Evolutionary conservation across 1,284 basidiomycete genomes (phyloP).

Genomic region (Sphaerobolus stellatus): DNA sequence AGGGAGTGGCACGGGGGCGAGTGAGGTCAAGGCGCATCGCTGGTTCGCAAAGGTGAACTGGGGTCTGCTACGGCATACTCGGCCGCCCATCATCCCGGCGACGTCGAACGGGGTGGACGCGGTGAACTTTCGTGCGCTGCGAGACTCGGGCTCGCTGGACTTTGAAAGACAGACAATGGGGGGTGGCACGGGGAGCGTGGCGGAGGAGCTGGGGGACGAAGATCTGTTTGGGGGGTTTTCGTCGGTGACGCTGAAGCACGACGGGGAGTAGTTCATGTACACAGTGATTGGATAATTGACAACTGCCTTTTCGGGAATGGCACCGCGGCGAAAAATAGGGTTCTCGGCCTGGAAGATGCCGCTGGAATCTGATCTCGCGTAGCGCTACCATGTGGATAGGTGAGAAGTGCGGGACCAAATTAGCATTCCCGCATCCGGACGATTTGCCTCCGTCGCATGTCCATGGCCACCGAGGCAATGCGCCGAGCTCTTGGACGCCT

Average conservation of each 20-base stretch:
- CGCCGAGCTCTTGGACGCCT: slow-evolving; percentile 6
- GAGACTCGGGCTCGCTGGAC: slow-evolving; percentile 88
- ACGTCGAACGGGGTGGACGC: slow-evolving; percentile 83
- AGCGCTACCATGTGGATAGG: slow-evolving; percentile 7
- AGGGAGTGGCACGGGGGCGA: slow-evolving; percentile 91
- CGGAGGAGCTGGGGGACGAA: slow-evolving; percentile 31
- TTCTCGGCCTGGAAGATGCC: background rate
- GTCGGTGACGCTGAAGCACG: slow-evolving; percentile 84
- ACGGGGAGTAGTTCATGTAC: slow-evolving; percentile 50
- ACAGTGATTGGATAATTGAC: background rate
- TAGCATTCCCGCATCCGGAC: background rate
- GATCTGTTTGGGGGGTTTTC: slow-evolving; percentile 82
- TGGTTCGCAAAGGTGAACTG: slow-evolving; percentile 98
- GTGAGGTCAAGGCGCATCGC: slow-evolving; percentile 98
- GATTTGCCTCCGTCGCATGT: slow-evolving; percentile 8
- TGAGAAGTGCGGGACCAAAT: background rate
- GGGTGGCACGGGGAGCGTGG: slow-evolving; percentile 38
- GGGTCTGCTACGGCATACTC: slow-evolving; percentile 91
- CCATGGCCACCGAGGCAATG: slow-evolving; percentile 7
- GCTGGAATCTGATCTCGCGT: slow-evolving; percentile 10
- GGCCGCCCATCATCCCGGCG: slow-evolving; percentile 90
- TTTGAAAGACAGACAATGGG: slow-evolving; percentile 64
- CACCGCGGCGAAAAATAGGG: background rate
- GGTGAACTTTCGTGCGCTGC: slow-evolving; percentile 87
- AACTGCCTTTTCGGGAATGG: background rate